Evolutionary conservation across 768 basidiomycete species (phyloP).

Genomic region (Tricholoma saponaceum): DNA sequence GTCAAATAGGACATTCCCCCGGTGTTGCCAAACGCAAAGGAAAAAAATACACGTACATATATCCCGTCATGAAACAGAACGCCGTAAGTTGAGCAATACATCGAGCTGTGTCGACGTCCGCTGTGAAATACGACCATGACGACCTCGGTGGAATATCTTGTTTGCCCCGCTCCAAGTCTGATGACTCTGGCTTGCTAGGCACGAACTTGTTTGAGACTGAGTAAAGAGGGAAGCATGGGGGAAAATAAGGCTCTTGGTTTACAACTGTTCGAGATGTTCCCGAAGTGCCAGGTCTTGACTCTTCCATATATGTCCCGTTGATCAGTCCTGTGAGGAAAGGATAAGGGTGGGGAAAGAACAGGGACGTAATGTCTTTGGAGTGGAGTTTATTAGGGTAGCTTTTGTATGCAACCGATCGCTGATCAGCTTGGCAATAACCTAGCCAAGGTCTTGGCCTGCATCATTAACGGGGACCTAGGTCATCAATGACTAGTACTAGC

Average conservation of each 20-base stretch:
- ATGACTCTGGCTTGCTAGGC: not conserved
- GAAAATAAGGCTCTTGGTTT: not conserved
- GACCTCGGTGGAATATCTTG: conserved; percentile 13
- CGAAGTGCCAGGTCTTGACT: not conserved
- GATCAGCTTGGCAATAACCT: no score
- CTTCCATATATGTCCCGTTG: not conserved
- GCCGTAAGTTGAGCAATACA: conserved; percentile 51
- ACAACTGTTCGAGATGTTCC: not conserved
- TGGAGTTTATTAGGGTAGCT: not conserved
- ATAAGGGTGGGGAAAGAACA: not conserved
- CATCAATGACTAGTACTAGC: no score
- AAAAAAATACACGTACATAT: conserved; percentile 47
- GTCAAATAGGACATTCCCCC: not conserved
- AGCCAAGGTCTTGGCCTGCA: not conserved
- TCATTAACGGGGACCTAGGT: not conserved
- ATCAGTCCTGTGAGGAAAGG: not conserved
- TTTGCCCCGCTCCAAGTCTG: not conserved
- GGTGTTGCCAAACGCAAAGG: not conserved
- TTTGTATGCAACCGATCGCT: not conserved
- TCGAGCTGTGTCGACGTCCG: conserved; percentile 48
- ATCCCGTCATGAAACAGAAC: conserved; percentile 79
- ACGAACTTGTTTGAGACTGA: not conserved
- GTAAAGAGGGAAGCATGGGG: not conserved
- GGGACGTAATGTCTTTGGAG: not conserved
- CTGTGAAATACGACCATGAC: conserved; percentile 31